Conservation (phyloP, 2,329 filamentous ascomycete genomes). For the Dactylellina haptotyla region DNA sequence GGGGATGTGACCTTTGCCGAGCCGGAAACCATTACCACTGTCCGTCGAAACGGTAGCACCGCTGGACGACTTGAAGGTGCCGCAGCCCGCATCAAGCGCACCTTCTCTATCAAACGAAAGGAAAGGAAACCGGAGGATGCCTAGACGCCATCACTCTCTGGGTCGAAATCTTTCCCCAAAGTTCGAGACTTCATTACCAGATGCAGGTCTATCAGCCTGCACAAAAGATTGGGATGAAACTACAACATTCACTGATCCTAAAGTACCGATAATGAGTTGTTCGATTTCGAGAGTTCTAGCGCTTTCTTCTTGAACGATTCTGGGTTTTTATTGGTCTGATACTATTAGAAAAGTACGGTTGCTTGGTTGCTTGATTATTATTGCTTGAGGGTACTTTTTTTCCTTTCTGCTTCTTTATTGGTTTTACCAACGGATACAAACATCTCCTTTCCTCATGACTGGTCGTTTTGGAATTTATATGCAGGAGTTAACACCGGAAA, state of each 20-base stretch:
- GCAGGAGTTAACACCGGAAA: conserved; percentile 6
- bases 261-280: too few species aligned
- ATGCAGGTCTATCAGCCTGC: conserved; percentile 17
- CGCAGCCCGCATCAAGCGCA: conserved; percentile 45
- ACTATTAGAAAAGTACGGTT: neutral
- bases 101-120: conserved; percentile 50
- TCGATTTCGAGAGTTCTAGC: too few species aligned
- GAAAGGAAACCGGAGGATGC: conserved; percentile 34
- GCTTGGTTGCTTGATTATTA: neutral
- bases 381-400: neutral
- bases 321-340: neutral
- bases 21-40: conserved; percentile 4
- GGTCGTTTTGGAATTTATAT: conserved; percentile 19
- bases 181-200: conserved; percentile 15
- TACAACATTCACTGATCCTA: neutral
- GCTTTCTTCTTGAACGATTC: neutral
- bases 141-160: conserved; percentile 9
- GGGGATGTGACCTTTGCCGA: conserved; percentile 15
- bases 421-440: neutral
- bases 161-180: neutral
- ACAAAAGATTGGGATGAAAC: neutral
- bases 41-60: conserved; percentile 44
- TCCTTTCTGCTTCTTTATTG: neutral
- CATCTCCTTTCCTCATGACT: neutral
- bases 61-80: conserved; percentile 47